Conservation (phyloP, 805 yeast genomes). For the baker's yeast (Saccharomyces cerevisiae) region DNA sequence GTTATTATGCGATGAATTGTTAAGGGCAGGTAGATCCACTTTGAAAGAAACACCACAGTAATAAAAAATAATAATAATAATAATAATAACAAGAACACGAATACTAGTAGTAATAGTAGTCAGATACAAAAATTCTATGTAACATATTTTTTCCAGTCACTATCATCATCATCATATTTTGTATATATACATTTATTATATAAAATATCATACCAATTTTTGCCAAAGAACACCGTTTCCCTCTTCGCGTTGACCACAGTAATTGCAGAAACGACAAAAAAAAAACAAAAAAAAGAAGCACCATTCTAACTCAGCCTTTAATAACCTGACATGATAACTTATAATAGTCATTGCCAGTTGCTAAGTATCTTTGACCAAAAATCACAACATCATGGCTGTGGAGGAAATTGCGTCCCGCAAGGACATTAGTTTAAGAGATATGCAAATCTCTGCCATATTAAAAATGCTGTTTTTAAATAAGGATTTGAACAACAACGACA, state of each 20-base stretch:
- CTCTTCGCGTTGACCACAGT: background rate
- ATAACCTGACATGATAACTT: too few relatives aligned
- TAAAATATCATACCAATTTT: background rate
- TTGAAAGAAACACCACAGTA: constrained; percentile 49
- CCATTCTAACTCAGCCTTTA: too few relatives aligned
- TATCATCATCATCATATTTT: background rate
- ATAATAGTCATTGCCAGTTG: background rate
- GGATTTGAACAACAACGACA: constrained; percentile 42
- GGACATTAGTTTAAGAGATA: constrained; percentile 32
- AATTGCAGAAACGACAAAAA: background rate
- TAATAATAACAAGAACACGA: background rate
- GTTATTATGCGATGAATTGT: constrained; percentile 87
- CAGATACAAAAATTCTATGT: background rate
- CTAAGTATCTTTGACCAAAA: background rate
- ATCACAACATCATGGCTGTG: background rate
- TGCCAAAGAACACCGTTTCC: background rate
- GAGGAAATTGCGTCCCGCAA: constrained; percentile 16
- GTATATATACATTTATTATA: constrained; percentile 1
- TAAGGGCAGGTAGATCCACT: constrained; percentile 94
- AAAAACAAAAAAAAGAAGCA: background rate
- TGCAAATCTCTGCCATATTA: constrained; percentile 45
- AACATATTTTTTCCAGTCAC: background rate
- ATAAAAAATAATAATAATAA: constrained; percentile 4
- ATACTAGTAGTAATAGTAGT: background rate
- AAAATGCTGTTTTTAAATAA: constrained; percentile 80